Base-by-base conservation (phyloP, 768 basidiomycete genomes). In the Rossbeevera mucosa region DNA sequence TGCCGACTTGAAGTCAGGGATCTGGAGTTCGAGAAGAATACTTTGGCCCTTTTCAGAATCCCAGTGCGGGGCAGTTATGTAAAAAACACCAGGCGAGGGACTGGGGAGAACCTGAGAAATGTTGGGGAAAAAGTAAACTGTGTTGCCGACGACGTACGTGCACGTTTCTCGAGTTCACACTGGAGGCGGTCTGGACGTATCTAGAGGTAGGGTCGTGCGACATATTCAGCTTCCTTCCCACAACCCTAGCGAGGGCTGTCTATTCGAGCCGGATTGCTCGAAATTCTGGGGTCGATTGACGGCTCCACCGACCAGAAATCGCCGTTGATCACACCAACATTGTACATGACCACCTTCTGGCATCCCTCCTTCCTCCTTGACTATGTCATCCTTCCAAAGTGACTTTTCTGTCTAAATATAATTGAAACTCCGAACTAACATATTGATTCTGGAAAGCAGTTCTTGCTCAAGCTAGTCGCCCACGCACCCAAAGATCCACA, bases 41-140 rank as follows among this genome's bases (percentile, higher is more conserved):
- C 20, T 29, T 48, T 36, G 26, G 55, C 22, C 18, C 0, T 45
- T 20, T 7, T 18, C 36, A n/a, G n/a, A n/a, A n/a, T n/a, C n/a
- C n/a, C n/a, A 13, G 18, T 44, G 50, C 40, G 55, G 56, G 50
- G 56, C 16, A 26, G 38, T 52, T 44, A 44, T 28, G 44, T 44
- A 44, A 42, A 31, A 14, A 12, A 16, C 7, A 14, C 16, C 25
- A 36, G 20, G 25, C 16, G 22, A 36, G 18, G n/a, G 20, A 31
- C 20, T 16, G 22, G 14, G 21, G 48, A 50, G 3, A 40, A 21
- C 48, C 24, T 43, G 40, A 21, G 41, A 22, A 22, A 12, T 26
- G 41, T 44, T 30, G 40, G 31, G 28, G n/a, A 24, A 28, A 22
- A 42, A 16, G 26, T 18, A 6, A 16, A 16, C 22, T n/a, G 16